These are phyloP conservation scores for Rhodotorula glutinis DNA, from an alignment of 1,284 basidiomycete species.

Conservation along the genomic window DNA sequence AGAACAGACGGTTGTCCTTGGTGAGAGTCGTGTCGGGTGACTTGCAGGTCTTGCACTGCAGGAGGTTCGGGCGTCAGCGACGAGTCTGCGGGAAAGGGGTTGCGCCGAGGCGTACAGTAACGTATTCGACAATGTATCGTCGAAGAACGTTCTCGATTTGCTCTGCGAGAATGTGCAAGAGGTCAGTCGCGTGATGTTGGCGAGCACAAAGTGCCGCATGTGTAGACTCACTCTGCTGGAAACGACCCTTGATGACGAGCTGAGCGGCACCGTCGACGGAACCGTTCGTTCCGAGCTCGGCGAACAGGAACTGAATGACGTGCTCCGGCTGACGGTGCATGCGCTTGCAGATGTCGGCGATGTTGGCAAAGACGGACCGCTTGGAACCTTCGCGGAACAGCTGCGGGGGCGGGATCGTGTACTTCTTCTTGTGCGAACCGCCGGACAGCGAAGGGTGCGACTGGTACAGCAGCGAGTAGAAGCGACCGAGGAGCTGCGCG, in stretches of 20 bases:
- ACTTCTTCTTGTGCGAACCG: slow-evolving; percentile 75
- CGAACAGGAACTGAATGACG: slow-evolving; percentile 94
- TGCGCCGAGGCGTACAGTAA: slow-evolving; percentile 55
- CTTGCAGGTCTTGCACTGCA: slow-evolving; percentile 92
- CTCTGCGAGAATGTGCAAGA: slow-evolving; percentile 33
- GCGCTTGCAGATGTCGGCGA: slow-evolving; percentile 94
- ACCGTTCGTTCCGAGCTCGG: slow-evolving; percentile 97
- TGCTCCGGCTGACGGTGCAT: slow-evolving; percentile 99
- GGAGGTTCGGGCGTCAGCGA: too few species aligned
- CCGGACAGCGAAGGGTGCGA: slow-evolving; percentile 80
- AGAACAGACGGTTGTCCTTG: slow-evolving; percentile 99
- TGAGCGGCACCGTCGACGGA: slow-evolving; percentile 89
- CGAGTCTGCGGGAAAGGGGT: background rate
- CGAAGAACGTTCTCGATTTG: slow-evolving; percentile 97
- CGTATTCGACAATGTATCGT: slow-evolving; percentile 99
- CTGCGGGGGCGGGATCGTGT: slow-evolving; percentile 96
- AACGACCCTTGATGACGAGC: slow-evolving; percentile 94
- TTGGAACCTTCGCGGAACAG: slow-evolving; percentile 92
- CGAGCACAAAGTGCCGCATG: too few species aligned
- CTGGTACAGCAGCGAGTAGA: slow-evolving; percentile 86
- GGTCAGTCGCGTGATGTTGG: background rate
- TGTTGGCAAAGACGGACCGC: slow-evolving; percentile 94
- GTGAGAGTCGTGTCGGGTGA: slow-evolving; percentile 93
- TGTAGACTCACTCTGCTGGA: slow-evolving; percentile 71
- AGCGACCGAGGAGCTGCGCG: slow-evolving; percentile 78